phyloP scores from a whole-genome alignment of 2,329 filamentous ascomycete genomes.

The Ambrosiella cleistominuta region DNA sequence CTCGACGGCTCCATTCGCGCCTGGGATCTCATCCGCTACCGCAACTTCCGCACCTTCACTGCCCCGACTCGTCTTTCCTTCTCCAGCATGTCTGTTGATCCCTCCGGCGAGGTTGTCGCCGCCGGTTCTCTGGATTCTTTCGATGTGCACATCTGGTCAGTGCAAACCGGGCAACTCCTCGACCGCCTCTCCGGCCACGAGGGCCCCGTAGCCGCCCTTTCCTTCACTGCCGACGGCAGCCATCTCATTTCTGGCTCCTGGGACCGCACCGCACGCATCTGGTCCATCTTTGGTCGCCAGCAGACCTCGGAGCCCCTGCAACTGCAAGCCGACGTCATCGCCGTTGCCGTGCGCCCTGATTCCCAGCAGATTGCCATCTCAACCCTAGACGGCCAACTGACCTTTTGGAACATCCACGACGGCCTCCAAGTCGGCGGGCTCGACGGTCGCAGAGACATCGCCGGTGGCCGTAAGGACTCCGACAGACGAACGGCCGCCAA shows the following conservation, averaged over 20 bases:
- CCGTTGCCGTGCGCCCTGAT: conserved; percentile 74
- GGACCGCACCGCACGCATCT: conserved; percentile 89
- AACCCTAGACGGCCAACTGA: conserved; percentile 81
- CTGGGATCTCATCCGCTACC: conserved; percentile 89
- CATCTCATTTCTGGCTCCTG: conserved; percentile 82
- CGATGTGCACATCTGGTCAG: conserved; percentile 95
- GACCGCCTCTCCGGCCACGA: conserved; percentile 86
- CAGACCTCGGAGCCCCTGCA: conserved; percentile 92
- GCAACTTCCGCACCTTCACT: conserved; percentile 95
- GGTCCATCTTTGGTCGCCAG: conserved; percentile 85
- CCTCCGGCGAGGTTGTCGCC: conserved; percentile 88
- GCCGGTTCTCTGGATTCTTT: conserved; percentile 92
- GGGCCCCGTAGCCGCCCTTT: conserved; percentile 73
- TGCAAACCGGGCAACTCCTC: conserved; percentile 88
- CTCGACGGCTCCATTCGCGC: conserved; percentile 86
- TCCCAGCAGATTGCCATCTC: conserved; percentile 81
- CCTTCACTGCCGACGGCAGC: conserved; percentile 75
- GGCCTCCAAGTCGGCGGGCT: conserved; percentile 72
- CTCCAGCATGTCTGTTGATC: conserved; percentile 88
- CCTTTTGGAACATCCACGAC: conserved; percentile 85
- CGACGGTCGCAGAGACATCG: conserved; percentile 81
- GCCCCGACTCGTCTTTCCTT: conserved; percentile 83
- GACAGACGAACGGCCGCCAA: conserved; percentile 88
- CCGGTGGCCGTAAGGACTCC: conserved; percentile 72
- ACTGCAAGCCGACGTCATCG: conserved; percentile 77